Evolutionary conservation across 441 rosid genomes (phyloP).

Genomic region (Biscutella laevigata): DNA sequence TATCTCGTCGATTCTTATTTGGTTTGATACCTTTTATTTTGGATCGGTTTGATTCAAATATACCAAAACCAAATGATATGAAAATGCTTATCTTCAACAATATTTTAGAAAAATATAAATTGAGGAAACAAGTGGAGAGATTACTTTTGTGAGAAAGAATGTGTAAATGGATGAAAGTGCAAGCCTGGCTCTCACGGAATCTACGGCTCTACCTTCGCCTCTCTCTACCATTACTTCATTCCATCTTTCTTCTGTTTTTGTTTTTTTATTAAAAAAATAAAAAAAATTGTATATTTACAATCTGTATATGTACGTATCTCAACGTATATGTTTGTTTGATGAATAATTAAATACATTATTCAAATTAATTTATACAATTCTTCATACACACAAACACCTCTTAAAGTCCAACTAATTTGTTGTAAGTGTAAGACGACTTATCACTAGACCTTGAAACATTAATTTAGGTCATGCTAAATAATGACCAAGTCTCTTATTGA

Average conservation of each 20-base stretch:
- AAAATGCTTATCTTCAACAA: no score
- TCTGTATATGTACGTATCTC: conserved; percentile 21
- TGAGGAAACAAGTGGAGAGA: background rate
- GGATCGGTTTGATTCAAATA: no score
- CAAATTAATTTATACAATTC: background rate
- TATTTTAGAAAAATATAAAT: background rate
- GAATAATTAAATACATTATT: background rate
- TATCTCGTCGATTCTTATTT: no score
- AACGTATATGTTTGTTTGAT: conserved; percentile 11
- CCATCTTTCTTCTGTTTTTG: conserved; percentile 1
- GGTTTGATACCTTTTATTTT: no score
- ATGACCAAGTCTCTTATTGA: conserved; percentile 5
- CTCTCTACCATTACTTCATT: conserved; percentile 27
- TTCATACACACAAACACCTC: background rate
- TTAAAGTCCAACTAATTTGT: conserved; percentile 24
- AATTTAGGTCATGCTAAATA: background rate
- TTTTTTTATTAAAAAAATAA: no score
- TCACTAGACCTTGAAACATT: conserved; percentile 8
- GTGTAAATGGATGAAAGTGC: conserved; percentile 34
- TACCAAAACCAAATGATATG: no score
- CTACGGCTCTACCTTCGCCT: conserved; percentile 29
- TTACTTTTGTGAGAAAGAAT: conserved; percentile 29
- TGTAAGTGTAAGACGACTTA: conserved; percentile 15
- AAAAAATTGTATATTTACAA: background rate
- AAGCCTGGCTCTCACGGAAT: conserved; percentile 56